Conservation (phyloP, 306 rosid species). For the Sicyos baderoa region DNA sequence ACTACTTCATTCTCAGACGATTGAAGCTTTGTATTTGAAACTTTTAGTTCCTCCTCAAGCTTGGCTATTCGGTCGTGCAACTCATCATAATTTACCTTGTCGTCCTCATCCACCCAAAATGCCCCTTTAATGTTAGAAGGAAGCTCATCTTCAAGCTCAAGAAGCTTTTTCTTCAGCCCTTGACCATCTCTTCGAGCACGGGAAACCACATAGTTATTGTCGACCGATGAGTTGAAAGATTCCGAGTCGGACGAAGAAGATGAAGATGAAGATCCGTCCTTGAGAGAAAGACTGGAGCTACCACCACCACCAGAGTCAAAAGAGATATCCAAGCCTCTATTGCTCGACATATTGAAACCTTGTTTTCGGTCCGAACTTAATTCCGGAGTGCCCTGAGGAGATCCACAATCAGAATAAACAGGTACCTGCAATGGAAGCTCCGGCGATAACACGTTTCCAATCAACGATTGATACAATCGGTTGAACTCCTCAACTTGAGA, state of each 20-base stretch:
- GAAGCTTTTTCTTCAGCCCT: constrained; percentile 26
- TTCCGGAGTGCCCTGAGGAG: constrained; percentile 25
- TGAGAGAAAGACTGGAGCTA: constrained; percentile 40
- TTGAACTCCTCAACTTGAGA: constrained; percentile 31
- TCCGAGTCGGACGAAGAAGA: constrained; percentile 49
- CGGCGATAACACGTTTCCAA: constrained; percentile 23
- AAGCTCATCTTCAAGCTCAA: constrained; percentile 32
- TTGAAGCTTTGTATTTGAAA: constrained; percentile 34
- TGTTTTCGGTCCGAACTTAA: constrained; percentile 43
- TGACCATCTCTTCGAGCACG: constrained; percentile 27
- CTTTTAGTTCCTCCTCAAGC: constrained; percentile 36
- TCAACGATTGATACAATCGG: constrained; percentile 31
- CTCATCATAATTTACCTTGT: constrained; percentile 29
- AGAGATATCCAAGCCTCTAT: constrained; percentile 37
- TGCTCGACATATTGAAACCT: constrained; percentile 24
- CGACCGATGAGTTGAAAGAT: constrained; percentile 21
- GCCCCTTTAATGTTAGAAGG: constrained; percentile 31
- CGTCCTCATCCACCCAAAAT: constrained; percentile 19
- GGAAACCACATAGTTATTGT: constrained; percentile 23
- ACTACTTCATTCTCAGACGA: constrained; percentile 34
- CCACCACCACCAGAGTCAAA: constrained; percentile 42
- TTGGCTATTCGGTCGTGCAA: constrained; percentile 26
- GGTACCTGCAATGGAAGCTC: constrained; percentile 35
- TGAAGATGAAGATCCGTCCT: constrained; percentile 39
- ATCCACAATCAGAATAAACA: constrained; percentile 29